Evolutionary conservation across 2,329 filamentous ascomycete species (phyloP), one percentile per base, ranked within the genome.

Genomic region (Neonectria ditissima): DNA sequence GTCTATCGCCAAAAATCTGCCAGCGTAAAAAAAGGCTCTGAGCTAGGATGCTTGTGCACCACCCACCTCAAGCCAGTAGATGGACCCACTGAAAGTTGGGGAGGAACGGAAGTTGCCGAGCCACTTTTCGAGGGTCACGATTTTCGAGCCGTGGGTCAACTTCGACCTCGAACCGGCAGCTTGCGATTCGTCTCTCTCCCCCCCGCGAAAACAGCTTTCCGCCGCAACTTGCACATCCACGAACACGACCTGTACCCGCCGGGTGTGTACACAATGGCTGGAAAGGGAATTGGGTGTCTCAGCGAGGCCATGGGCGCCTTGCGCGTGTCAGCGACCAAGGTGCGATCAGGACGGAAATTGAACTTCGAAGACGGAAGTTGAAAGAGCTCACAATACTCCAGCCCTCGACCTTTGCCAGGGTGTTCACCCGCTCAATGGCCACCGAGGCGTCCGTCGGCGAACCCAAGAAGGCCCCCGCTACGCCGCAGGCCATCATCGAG

Each of bases 361-460:
- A 13, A 41, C n/a, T 10, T 20, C 20, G 37, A 7, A 7, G 34
- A 37, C 14, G 5, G 14, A n/a, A n/a, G 8, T 11, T 20, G 37
- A n/a, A 24, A 37, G 28, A 24, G 48, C 64, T 69, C 44, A 70
- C 52, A 54, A 54, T 41, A 45, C n/a, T 22, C 26, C 77, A 82
- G 75, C 75, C 78, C 56, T 78, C 70, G 47, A 61, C 67, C n/a
- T 39, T 75, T 11, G 69, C 77, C 70, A 81, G 75, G 73, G 75
- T 79, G n/a, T 82, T 86, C 59, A 78, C 81, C 53, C 81, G 87
- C 62, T 82, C 85, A 68, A 86, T 88, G 82, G 87, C 87, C 39
- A 87, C 88, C 55, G 83, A 85, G 62, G 76, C 80, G 10, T 74
- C 82, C 7, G 28, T 59, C 11, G 73, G 80, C 26, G 76, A 80